A percentile compares a stretch with the other conserved stretches of the same genome.
These are phyloP conservation scores for Alternaria sp. DNA, from an alignment of 2,329 filamentous ascomycete genomes.

Conservation along the genomic window DNA sequence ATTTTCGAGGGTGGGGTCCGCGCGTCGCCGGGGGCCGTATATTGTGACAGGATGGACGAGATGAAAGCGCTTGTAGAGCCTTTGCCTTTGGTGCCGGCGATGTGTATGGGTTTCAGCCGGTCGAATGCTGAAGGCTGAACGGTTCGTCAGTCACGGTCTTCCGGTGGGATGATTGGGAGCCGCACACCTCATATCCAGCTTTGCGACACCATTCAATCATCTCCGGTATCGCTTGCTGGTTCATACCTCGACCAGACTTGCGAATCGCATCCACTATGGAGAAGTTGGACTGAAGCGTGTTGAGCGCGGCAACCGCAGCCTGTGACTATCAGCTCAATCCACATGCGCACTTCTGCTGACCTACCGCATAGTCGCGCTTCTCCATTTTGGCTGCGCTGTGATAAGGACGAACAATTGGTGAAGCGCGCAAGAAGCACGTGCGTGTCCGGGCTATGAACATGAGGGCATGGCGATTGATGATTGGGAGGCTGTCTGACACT, in stretches of 20 bases:
- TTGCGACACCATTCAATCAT: conserved; percentile 79
- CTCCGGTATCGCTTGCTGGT: conserved; percentile 78
- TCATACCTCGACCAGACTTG: conserved; percentile 75
- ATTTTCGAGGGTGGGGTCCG: conserved; percentile 59
- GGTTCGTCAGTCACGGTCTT: conserved; percentile 10
- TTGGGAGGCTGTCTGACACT: conserved; percentile 3
- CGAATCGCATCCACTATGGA: conserved; percentile 77
- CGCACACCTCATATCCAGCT: conserved; percentile 74
- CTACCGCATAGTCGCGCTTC: conserved; percentile 45
- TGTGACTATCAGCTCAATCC: conserved; percentile 43
- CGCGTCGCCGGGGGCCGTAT: conserved; percentile 51
- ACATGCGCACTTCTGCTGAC: conserved; percentile 6
- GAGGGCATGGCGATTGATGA: conserved; percentile 32
- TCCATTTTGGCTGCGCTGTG: conserved; percentile 33
- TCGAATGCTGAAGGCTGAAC: conserved; percentile 66
- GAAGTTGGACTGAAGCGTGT: conserved; percentile 80
- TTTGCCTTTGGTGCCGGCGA: conserved; percentile 94
- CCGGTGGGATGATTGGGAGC: conserved; percentile 16
- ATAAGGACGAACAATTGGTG: conserved; percentile 17
- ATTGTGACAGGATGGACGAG: conserved; percentile 76
- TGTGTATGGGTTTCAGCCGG: conserved; percentile 71
- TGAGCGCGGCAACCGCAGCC: conserved; percentile 75
- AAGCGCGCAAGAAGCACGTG: conserved; percentile 19
- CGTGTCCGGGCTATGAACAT: conserved; percentile 38
- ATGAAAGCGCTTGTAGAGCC: conserved; percentile 86